Conservation (phyloP, 495 filamentous ascomycete species). For the Parmelia sp. region DNA sequence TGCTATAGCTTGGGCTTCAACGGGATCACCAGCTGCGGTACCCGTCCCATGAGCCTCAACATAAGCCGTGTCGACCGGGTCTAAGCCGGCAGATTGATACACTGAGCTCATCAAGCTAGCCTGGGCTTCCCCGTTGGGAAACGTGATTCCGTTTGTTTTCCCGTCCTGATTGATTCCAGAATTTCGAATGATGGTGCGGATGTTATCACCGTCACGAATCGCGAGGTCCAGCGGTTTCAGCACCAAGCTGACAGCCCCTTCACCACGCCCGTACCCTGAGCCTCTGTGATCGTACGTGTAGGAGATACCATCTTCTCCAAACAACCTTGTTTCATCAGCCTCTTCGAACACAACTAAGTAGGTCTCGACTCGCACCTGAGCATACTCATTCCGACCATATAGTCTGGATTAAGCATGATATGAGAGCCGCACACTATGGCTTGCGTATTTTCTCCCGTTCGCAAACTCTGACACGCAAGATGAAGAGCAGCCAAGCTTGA, state of each 20-base stretch:
- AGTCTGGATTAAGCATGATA: not conserved
- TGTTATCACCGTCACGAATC: conserved; percentile 35
- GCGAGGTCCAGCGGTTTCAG: conserved; percentile 26
- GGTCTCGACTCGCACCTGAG: no score
- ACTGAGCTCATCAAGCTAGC: conserved; percentile 24
- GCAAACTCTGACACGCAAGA: conserved; percentile 38
- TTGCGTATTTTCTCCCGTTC: not conserved
- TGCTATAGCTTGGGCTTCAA: conserved; percentile 33
- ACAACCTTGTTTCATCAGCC: no score
- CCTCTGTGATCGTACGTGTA: conserved; percentile 38
- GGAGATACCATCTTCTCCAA: conserved; percentile 20
- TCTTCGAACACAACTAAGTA: no score
- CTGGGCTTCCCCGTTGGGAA: conserved; percentile 37
- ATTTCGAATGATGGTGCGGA: conserved; percentile 33
- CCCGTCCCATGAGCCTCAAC: conserved; percentile 35
- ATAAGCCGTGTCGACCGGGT: conserved; percentile 38
- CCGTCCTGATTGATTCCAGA: conserved; percentile 46
- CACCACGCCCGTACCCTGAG: conserved; percentile 34
- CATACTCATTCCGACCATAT: no score
- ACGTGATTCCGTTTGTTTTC: conserved; percentile 40
- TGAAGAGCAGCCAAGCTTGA: conserved; percentile 40
- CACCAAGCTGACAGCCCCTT: conserved; percentile 28
- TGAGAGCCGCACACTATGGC: no score
- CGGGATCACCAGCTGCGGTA: conserved; percentile 34
- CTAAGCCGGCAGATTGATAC: conserved; percentile 34